Conservation (phyloP, 331 rosid species). For the Phaseolus coccineus region DNA sequence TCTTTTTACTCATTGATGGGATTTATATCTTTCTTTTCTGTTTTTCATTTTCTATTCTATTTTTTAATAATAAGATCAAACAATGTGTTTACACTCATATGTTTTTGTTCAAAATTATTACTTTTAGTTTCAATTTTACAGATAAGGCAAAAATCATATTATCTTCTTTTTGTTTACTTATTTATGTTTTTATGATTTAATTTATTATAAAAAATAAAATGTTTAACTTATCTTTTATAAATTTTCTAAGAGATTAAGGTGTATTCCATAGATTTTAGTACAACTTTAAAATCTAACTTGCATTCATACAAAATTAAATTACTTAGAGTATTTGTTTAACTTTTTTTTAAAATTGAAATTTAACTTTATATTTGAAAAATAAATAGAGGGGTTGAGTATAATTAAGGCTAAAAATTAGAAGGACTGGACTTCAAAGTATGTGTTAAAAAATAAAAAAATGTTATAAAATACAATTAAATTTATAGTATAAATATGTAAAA, state of each 20-base stretch:
- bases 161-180: neutral
- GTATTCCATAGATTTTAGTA: neutral
- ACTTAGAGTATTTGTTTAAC: too few species aligned
- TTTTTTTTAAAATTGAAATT: neutral
- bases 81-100: neutral
- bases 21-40: conserved; percentile 24
- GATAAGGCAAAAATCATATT: too few species aligned
- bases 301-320: neutral
- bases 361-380: neutral
- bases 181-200: neutral
- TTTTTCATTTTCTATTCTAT: neutral
- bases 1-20: conserved; percentile 35
- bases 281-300: neutral
- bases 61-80: neutral
- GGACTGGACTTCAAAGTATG: too few species aligned
- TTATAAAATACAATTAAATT: too few species aligned
- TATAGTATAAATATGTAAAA: too few species aligned
- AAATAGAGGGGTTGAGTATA: neutral
- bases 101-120: neutral
- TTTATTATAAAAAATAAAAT: neutral
- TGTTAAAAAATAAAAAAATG: too few species aligned
- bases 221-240: neutral
- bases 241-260: neutral
- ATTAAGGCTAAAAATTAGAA: neutral
- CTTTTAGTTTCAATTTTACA: neutral